These are phyloP conservation scores for Heliophila coronopifolia DNA, from an alignment of 441 rosid species.

Conservation along the genomic window DNA sequence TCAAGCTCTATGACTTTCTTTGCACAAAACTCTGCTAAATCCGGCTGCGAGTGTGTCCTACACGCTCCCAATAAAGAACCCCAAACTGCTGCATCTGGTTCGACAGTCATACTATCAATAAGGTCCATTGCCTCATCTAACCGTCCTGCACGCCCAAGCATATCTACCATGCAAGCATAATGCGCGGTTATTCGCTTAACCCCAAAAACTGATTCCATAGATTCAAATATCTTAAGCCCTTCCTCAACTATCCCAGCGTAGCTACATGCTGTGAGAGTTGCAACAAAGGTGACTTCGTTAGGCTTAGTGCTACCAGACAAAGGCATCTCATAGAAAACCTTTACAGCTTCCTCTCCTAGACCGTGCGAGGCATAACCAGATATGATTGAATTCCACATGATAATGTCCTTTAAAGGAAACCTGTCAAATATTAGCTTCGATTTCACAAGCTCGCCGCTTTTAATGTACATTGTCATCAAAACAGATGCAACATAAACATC, in stretches of 20 bases:
- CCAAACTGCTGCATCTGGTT: constrained; percentile 69
- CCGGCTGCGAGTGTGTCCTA: constrained; percentile 47
- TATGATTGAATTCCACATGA: constrained; percentile 68
- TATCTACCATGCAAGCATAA: constrained; percentile 65
- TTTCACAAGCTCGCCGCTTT: constrained; percentile 53
- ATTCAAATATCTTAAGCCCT: constrained; percentile 49
- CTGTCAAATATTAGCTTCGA: constrained; percentile 45
- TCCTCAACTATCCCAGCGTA: constrained; percentile 50
- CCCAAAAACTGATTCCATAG: constrained; percentile 40
- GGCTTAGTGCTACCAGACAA: constrained; percentile 37
- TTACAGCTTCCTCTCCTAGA: constrained; percentile 46
- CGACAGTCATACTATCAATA: constrained; percentile 46
- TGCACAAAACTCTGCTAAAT: constrained; percentile 58
- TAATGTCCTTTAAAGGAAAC: constrained; percentile 45
- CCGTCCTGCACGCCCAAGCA: constrained; percentile 58
- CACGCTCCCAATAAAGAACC: constrained; percentile 64
- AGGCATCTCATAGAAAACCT: constrained; percentile 44
- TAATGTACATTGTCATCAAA: constrained; percentile 60
- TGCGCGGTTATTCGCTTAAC: constrained; percentile 48
- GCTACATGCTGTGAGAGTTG: constrained; percentile 59
- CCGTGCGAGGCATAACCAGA: constrained; percentile 60
- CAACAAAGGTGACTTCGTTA: constrained; percentile 55
- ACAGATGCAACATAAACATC: constrained; percentile 59
- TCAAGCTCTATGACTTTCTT: constrained; percentile 47
- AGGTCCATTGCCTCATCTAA: constrained; percentile 48